Evolutionary conservation across 1,284 basidiomycete genomes (phyloP), one percentile per base, ranked within the genome.

Genomic region (Heimioporus retisporus): DNA sequence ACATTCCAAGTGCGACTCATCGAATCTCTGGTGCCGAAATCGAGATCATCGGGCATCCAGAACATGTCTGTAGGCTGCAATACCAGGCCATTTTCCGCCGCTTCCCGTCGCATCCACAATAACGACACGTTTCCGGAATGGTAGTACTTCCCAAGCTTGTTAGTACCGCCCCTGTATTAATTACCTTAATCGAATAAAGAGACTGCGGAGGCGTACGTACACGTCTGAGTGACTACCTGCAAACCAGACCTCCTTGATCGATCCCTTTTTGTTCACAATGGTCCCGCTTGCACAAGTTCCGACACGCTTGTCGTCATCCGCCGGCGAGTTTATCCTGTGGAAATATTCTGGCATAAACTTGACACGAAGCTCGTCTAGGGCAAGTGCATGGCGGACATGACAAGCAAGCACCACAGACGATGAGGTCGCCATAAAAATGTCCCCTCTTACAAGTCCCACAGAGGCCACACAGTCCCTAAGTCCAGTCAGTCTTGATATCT

Each of bases 401-500:
- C 77, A 81, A 21, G 79, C 70, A 64, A 77, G 73, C 4, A 71
- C 42, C 0, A 59, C 63, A 1, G 66, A 71, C 2, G 66, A 59
- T 16, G 68, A 69, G 0, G 72, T 73, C 2, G 69, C 66, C 2
- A 81, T 73, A 2, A 78, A 69, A 10, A 65, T 66, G 6, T 75
- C 74, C 4, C 54, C 64, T 48, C 68, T 67, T 14, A 72, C n/a
- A 15, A 79, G 46, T 2, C 81, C 80, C 6, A 81, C 69, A 4
- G 80, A 81, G 2, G 81, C 81, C 6, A 82, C 80, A 2, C 81
- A 82, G 67, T 85, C 84, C 84, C 83, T 84, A 43, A 57, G 13
- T 15, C 4, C 55, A 2, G 28, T 55, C 21, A 66, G 44, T 6
- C 55, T 23, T 23, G 4, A 7, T 2, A 4, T 19, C n/a, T 13